Evolutionary conservation across 805 yeast genomes (phyloP).

Genomic region (Nakazawaea wyomingensis): DNA sequence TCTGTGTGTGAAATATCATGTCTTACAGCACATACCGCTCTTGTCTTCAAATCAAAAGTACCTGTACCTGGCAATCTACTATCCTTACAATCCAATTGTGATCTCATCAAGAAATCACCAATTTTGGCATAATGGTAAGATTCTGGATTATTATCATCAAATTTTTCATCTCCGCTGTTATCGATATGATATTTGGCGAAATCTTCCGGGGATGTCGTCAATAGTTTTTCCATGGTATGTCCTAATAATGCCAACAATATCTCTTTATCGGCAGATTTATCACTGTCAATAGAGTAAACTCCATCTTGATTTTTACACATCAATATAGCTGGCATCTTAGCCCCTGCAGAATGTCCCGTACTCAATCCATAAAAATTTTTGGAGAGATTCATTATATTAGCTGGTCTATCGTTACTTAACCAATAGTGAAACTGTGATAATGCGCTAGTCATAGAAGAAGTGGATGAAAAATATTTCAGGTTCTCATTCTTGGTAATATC

Average conservation of each 20-base stretch:
- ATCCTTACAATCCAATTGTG: constrained; percentile 86
- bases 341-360: constrained; percentile 36
- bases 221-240: constrained; percentile 67
- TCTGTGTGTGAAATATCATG: constrained; percentile 61
- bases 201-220: constrained; percentile 55
- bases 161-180: constrained; percentile 11
- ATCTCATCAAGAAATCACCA: constrained; percentile 73
- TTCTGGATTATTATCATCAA: constrained; percentile 16
- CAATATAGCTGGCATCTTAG: constrained; percentile 48
- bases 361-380: constrained; percentile 34
- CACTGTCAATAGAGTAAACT: constrained; percentile 61
- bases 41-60: constrained; percentile 83
- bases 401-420: constrained; percentile 55
- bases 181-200: constrained; percentile 32
- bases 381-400: constrained; percentile 40
- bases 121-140: constrained; percentile 67
- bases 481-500: constrained; percentile 36
- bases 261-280: constrained; percentile 61
- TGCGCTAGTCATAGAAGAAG: constrained; percentile 80
- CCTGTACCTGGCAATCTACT: constrained; percentile 81
- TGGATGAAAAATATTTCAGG: constrained; percentile 62
- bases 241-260: constrained; percentile 72
- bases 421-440: constrained; percentile 71
- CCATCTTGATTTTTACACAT: constrained; percentile 39
- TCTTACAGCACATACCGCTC: constrained; percentile 86